Base-by-base conservation (phyloP, 2,329 filamentous ascomycete species). In the Gyromitra esculenta region DNA sequence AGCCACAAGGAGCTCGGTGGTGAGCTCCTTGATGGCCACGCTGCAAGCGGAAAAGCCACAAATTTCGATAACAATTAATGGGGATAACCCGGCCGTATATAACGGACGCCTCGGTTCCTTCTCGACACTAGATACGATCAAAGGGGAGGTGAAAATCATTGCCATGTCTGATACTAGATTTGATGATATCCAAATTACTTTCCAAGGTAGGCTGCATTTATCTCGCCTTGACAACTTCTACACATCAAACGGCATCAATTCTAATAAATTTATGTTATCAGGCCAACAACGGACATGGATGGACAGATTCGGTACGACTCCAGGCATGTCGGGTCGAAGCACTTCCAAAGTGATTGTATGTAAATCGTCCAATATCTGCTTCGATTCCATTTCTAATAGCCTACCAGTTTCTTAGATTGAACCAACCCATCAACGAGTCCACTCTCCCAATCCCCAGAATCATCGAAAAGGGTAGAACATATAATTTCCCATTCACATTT, bases 401-500 rank as follows among this genome's bases (percentile, higher is more conserved):
- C 41, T 25, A 45, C 45, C 25, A 80, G 79, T 91, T 91, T 80
- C 83, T 91, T 45, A 88, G 87, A 76, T 85, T 91, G 37, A 85
- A 85, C 73, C 89, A 91, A 81, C 90, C 90, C 2, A 86, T 90
- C 45, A 82, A 87, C 54, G 82, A 86, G 1, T 81, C 83, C 15
- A 82, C 83, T n/a, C 87, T 89, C 73, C 89, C 89, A 0, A 84
- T 85, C 43, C 86, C 88, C 48, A 84, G 87, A 35, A 83, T 89
- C 3, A 83, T 89, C 1, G 84, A 87, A 79, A 85, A 87, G n/a
- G 87, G 86, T 11, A 84, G 84, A 76, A 85, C 83, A 9, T 91
- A 91, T 82, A 85, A 82, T 7, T 89, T 91, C 74, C 87, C 88
- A 0, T 91, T 91, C 81, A 86, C 86, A 35, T 91, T 91, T 80